phyloP scores from a whole-genome alignment of 2,329 filamentous ascomycete species.

The Xylaria sp. region DNA sequence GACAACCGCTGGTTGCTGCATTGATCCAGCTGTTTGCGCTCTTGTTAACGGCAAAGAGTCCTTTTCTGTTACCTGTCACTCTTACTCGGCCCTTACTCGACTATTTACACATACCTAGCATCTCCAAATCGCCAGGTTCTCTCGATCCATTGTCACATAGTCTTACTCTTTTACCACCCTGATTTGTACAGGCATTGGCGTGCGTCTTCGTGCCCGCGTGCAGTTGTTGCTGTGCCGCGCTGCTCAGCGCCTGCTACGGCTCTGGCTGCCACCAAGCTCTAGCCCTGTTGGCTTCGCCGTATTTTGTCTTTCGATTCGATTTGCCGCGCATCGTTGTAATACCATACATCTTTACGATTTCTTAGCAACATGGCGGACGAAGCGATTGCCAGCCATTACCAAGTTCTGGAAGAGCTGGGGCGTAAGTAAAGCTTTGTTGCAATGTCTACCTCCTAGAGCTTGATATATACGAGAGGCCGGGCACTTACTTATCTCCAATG shows the following conservation, averaged over 20 bases:
- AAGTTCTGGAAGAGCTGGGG: conserved; percentile 95
- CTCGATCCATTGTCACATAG: neutral
- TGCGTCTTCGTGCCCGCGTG: conserved; percentile 29
- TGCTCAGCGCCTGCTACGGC: conserved; percentile 13
- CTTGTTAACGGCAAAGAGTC: neutral
- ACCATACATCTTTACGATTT: neutral
- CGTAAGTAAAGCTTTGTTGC: conserved; percentile 67
- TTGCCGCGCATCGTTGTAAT: neutral
- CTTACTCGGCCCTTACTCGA: neutral
- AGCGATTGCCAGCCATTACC: conserved; percentile 85
- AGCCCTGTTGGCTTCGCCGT: conserved; percentile 30
- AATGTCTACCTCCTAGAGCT: conserved; percentile 14
- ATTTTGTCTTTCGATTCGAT: neutral
- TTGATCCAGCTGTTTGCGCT: conserved; percentile 6
- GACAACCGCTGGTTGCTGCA: conserved; percentile 37
- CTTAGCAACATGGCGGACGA: conserved; percentile 63
- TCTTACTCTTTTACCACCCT: neutral
- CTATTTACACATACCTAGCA: neutral
- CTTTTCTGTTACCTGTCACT: conserved; percentile 6
- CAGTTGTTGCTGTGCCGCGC: conserved; percentile 34
- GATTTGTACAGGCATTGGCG: conserved; percentile 16
- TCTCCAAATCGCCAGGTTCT: neutral
- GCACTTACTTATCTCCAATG: conserved; percentile 24
- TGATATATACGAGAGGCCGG: neutral
- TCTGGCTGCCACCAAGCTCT: conserved; percentile 32